Evolutionary conservation across 805 yeast genomes (phyloP).

Genomic region (Candida ponderosae): DNA sequence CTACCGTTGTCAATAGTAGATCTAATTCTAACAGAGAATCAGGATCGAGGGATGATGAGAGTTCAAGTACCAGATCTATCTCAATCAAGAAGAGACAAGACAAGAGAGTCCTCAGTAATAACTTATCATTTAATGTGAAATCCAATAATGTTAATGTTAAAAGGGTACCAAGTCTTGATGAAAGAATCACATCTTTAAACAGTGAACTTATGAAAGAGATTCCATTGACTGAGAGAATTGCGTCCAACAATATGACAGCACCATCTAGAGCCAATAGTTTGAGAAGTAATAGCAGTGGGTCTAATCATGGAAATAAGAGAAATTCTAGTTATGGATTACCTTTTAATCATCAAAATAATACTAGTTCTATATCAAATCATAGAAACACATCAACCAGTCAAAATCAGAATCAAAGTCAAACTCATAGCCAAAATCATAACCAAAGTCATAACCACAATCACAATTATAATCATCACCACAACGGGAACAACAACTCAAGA

Average conservation of each 20-base stretch:
- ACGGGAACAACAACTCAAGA: too few relatives aligned
- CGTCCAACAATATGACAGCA: conserved; percentile 4
- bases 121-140: too few relatives aligned
- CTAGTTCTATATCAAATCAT: neutral
- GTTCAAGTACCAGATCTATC: neutral
- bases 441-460: neutral
- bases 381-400: neutral
- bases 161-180: conserved; percentile 7
- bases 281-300: neutral
- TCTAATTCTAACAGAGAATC: conserved; percentile 5
- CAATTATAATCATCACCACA: too few relatives aligned
- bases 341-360: neutral
- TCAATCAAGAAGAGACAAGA: conserved; percentile 9
- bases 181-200: conserved; percentile 12
- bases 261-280: conserved; percentile 4
- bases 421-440: neutral
- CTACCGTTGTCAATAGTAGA: too few relatives aligned
- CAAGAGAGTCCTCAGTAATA: neutral
- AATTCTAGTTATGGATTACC: neutral
- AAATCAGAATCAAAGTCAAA: neutral
- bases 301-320: neutral
- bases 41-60: conserved; percentile 2
- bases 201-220: conserved; percentile 15
- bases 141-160: neutral
- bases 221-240: conserved; percentile 13